phyloP scores from a whole-genome alignment of 2,329 filamentous ascomycete species.

The Nothopassalora personata region DNA sequence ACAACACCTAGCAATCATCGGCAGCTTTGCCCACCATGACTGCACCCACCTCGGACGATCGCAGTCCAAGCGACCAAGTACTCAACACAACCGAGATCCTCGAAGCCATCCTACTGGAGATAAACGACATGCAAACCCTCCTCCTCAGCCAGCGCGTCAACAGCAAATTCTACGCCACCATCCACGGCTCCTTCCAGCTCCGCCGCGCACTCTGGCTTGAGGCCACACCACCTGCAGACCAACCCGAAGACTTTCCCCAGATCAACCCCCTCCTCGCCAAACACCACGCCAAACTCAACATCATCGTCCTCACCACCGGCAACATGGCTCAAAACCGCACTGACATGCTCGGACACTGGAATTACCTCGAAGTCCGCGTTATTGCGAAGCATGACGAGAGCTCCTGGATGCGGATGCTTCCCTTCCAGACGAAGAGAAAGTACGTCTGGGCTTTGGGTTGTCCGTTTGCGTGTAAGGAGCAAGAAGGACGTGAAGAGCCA shows the following conservation, averaged over 20 bases:
- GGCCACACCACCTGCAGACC: neutral
- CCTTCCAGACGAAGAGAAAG: neutral
- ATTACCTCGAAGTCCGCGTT: neutral
- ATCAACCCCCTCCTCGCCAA: neutral
- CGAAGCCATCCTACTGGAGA: neutral
- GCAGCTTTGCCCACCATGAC: neutral
- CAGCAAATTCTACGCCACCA: neutral
- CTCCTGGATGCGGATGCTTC: neutral
- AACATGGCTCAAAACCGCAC: neutral
- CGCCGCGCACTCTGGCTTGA: neutral
- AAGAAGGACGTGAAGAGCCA: neutral
- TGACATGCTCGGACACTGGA: neutral
- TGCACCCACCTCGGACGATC: neutral
- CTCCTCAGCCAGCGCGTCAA: slow-evolving; percentile 2
- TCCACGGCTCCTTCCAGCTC: neutral
- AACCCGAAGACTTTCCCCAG: neutral
- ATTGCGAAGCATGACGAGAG: neutral
- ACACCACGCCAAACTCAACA: neutral
- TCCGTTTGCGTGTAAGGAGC: neutral
- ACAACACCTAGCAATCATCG: neutral
- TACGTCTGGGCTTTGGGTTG: neutral
- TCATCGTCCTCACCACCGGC: neutral
- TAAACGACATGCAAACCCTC: slow-evolving; percentile 1
- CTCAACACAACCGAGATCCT: neutral
- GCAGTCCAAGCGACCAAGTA: neutral